Evolutionary conservation across 1,139 yeast species (phyloP).

Genomic region (Pichia sp.): DNA sequence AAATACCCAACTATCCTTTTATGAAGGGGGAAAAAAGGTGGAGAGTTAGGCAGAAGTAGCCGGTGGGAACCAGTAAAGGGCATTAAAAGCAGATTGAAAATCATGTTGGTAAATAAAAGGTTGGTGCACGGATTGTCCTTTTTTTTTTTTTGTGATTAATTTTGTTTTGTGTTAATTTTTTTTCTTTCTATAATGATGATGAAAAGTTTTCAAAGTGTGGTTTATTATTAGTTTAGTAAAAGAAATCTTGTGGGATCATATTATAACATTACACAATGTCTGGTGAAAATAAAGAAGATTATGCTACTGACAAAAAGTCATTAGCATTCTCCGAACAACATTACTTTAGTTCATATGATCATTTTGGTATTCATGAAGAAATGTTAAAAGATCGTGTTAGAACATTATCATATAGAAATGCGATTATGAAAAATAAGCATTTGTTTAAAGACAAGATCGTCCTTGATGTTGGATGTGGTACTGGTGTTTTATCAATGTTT

Average conservation of each 20-base stretch:
- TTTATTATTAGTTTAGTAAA: neutral
- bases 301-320: constrained; percentile 48
- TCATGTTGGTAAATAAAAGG: too few relatives aligned
- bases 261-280: constrained; percentile 3
- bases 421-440: constrained; percentile 85
- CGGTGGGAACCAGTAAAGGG: too few relatives aligned
- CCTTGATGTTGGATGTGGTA: constrained; percentile 98
- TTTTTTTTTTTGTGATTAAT: too few relatives aligned
- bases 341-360: constrained; percentile 92
- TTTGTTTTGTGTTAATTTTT: too few relatives aligned
- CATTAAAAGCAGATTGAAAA: too few relatives aligned
- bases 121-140: too few relatives aligned
- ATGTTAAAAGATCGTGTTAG: constrained; percentile 96
- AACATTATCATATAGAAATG: constrained; percentile 86
- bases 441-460: constrained; percentile 90
- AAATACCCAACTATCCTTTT: neutral
- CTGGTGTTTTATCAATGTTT: constrained; percentile 95
- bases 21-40: too few relatives aligned
- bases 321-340: constrained; percentile 76
- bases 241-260: neutral
- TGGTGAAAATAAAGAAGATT: constrained; percentile 5
- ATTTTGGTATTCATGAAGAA: constrained; percentile 96
- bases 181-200: too few relatives aligned
- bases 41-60: too few relatives aligned
- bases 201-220: too few relatives aligned